A percentile compares a stretch with the other conserved stretches of the same genome.
These are phyloP conservation scores for Lolium rigidum DNA, from an alignment of 176 grass and related monocot species.

Conservation along the genomic window DNA sequence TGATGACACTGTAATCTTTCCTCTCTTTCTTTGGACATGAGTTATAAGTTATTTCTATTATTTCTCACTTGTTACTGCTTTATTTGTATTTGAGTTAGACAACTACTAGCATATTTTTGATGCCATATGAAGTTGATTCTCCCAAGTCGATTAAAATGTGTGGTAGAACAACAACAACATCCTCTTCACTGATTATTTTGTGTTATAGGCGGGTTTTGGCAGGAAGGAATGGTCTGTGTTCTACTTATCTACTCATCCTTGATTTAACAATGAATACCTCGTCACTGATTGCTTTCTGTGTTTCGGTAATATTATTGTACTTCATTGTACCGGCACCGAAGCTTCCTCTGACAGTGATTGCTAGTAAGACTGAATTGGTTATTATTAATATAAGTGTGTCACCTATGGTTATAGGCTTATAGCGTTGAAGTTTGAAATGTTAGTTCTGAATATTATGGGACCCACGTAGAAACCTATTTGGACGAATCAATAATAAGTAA, in stretches of 20 bases:
- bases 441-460: no score
- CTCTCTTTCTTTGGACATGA: not conserved
- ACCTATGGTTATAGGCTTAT: no score
- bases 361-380: not conserved
- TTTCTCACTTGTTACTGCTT: constrained; percentile 5
- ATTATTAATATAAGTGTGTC: not conserved
- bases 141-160: not conserved
- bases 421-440: not conserved
- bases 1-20: not conserved
- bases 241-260: not conserved
- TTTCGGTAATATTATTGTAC: not conserved
- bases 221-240: not conserved
- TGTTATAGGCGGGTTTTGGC: no score
- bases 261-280: not conserved
- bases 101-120: not conserved
- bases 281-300: not conserved
- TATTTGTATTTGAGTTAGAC: constrained; percentile 1
- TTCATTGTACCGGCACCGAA: not conserved
- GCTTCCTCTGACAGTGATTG: not conserved
- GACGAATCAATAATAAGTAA: no score
- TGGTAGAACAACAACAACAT: not conserved
- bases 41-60: not conserved
- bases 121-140: not conserved
- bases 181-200: not conserved
- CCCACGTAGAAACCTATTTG: no score